Base-by-base conservation (phyloP, 2,329 filamentous ascomycete species). In the Ophiosphaerella herpotricha region DNA sequence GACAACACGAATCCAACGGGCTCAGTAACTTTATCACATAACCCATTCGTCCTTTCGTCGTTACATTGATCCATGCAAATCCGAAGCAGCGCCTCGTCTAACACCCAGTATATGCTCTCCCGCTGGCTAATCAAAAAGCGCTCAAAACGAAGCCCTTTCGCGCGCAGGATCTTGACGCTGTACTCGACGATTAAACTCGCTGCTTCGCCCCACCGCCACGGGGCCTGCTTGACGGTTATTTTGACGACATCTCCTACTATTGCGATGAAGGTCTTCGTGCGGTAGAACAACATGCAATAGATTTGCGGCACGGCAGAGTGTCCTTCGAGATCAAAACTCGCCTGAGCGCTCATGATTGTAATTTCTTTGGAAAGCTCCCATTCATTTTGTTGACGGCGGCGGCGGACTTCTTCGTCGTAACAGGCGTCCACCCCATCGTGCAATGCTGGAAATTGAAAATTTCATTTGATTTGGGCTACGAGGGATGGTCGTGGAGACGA, bases 61-160 rank as follows among this genome's bases (percentile, higher is more conserved):
- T 60, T 52, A 52, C 57, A 60, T 37, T 51, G 42, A 13, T 52
- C 52, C 12, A 57, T 8, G 24, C 48, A 55, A 13, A 60, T 52
- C 3, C 41, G 46, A 18, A 60, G 46, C 23, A 60, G 21, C n/a
- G 52, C 48, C 44, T 60, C 50, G 42, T 60, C 57, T 12, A 60
- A 33, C 0, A 57, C 52, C 50, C 48, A 54, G 41, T 58, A 60
- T 9, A 60, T 39, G 24, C 57, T 60, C 12, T 51, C 44, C 4
- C 55, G 45, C 38, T 58, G 55, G 21, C 55, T 51, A 23, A 48
- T 45, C 33, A 60, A 36, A n/a, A 60, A 56, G 1, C 39, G 29
- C 18, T 58, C 49, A 18, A 60, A 45, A 5, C 43, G 14, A 3
- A 58, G 21, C 14, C 29, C 23, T 3, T 47, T 18, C 12, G 50